Percentiles rank a stretch among this genome's conserved stretches.
These are phyloP conservation scores for Fusarium luffae DNA, from an alignment of 2,329 filamentous ascomycete species.

Conservation along the genomic window DNA sequence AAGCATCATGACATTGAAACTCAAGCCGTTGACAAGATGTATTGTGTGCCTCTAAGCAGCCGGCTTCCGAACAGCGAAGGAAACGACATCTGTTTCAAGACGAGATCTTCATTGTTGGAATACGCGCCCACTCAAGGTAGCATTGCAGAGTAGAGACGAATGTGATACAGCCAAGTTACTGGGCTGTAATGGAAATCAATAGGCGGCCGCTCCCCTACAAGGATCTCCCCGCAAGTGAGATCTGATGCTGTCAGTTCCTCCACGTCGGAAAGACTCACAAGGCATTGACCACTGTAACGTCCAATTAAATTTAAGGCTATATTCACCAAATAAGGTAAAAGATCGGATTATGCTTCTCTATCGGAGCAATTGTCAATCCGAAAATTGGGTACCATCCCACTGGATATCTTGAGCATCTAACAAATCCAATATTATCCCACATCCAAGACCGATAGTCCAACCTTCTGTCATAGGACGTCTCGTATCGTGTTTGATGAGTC, in stretches of 20 bases:
- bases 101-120: neutral
- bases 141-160: neutral
- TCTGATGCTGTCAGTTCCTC: slow-evolving; percentile 6
- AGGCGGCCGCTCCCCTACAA: slow-evolving; percentile 38
- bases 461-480: neutral
- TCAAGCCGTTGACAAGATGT: slow-evolving; percentile 1
- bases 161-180: neutral
- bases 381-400: slow-evolving; percentile 13
- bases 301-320: neutral
- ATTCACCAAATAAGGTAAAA: slow-evolving; percentile 7
- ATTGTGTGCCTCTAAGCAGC: slow-evolving; percentile 2
- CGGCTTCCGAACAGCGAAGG: neutral
- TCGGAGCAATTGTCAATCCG: slow-evolving; percentile 22
- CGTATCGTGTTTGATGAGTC: slow-evolving; percentile 29
- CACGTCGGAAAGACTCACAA: slow-evolving; percentile 2
- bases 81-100: slow-evolving; percentile 16
- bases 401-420: neutral
- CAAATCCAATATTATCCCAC: slow-evolving; percentile 14
- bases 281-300: neutral
- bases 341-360: slow-evolving; percentile 10
- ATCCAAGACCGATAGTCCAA: neutral
- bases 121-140: slow-evolving; percentile 8
- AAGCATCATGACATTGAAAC: slow-evolving; percentile 23
- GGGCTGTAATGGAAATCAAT: neutral
- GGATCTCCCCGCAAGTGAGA: slow-evolving; percentile 17